Conservation (phyloP, 306 rosid species). For the Hippophae rhamnoides region DNA sequence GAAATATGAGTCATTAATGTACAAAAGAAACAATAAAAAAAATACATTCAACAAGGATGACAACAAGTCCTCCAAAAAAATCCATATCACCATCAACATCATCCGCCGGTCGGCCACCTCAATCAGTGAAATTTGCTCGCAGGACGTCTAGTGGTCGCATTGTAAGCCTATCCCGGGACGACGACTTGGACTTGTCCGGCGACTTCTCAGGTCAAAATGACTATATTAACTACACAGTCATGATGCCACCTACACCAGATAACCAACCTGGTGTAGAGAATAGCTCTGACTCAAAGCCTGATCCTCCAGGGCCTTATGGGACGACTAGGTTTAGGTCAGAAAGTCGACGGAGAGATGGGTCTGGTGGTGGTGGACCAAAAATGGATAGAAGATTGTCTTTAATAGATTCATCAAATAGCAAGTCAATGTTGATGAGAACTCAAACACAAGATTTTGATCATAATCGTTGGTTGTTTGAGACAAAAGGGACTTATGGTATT, state of each 20-base stretch:
- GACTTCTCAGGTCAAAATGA: constrained; percentile 45
- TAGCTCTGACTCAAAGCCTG: constrained; percentile 29
- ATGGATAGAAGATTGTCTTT: constrained; percentile 58
- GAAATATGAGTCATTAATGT: neutral
- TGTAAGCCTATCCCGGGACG: constrained; percentile 56
- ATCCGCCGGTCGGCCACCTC: constrained; percentile 28
- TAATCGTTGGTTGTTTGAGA: constrained; percentile 77
- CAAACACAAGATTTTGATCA: constrained; percentile 86
- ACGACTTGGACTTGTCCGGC: constrained; percentile 47
- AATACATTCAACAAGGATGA: constrained; percentile 10
- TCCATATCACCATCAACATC: constrained; percentile 21
- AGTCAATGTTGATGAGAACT: constrained; percentile 63
- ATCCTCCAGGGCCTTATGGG: constrained; percentile 12
- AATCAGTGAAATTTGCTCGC: constrained; percentile 38
- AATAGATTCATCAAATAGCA: constrained; percentile 43
- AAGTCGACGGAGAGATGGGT: constrained; percentile 6
- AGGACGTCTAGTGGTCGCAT: constrained; percentile 59
- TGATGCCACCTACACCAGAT: constrained; percentile 85
- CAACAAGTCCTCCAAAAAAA: constrained; percentile 30
- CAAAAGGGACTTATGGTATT: constrained; percentile 71
- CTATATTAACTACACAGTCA: constrained; percentile 66
- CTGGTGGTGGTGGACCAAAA: constrained; percentile 23
- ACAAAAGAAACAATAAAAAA: neutral
- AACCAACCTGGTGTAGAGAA: constrained; percentile 51
- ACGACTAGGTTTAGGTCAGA: constrained; percentile 21